phyloP scores from a whole-genome alignment of 257 asterid genomes.

The Gentiana dahurica region DNA sequence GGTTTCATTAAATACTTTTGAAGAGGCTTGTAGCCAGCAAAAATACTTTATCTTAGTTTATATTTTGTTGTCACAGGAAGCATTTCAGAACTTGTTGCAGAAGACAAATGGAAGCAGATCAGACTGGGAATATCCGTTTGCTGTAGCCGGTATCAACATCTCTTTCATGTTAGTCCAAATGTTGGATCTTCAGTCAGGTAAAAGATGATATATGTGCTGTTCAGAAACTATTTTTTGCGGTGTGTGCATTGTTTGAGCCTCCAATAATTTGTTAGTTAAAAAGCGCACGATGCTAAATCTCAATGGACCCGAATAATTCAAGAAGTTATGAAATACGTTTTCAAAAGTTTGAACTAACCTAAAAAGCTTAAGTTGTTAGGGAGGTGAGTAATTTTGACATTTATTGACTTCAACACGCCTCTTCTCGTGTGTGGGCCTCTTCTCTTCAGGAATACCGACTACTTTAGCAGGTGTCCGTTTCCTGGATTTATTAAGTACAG shows the following conservation, averaged over 20 bases:
- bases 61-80: conserved; percentile 39
- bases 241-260: not conserved
- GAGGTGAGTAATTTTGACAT: too few species aligned
- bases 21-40: too few species aligned
- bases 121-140: conserved; percentile 97
- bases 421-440: too few species aligned
- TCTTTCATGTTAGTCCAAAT: conserved; percentile 91
- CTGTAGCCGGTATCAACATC: conserved; percentile 94
- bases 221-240: not conserved
- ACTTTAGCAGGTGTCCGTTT: conserved; percentile 61
- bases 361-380: too few species aligned
- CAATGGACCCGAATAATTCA: too few species aligned
- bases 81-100: conserved; percentile 64
- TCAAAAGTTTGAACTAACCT: too few species aligned
- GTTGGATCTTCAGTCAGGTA: conserved; percentile 98
- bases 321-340: too few species aligned
- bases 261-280: not conserved
- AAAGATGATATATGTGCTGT: not conserved
- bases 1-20: not conserved
- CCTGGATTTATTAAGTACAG: conserved; percentile 48
- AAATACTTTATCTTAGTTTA: not conserved
- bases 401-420: too few species aligned
- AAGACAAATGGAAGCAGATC: conserved; percentile 85
- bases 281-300: too few species aligned
- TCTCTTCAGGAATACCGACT: conserved; percentile 52